Evolutionary conservation across 2,329 filamentous ascomycete genomes (phyloP).

Genomic region (Periconia sp.): DNA sequence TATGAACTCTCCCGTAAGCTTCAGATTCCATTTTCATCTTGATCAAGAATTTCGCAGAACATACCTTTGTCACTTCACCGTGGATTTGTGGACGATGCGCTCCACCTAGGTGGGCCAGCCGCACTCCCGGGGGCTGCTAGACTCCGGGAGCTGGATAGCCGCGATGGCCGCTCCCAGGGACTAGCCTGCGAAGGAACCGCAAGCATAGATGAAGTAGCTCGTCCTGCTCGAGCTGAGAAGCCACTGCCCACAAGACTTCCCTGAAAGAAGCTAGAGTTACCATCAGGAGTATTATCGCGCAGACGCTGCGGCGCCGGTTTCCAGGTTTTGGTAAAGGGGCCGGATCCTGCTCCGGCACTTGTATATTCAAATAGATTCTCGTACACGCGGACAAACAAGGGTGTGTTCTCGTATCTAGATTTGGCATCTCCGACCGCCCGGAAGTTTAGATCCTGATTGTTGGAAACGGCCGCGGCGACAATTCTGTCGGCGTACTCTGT

Average conservation of each 20-base stretch:
- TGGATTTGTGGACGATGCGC: no score
- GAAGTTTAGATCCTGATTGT: conserved; percentile 8
- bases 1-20: no score
- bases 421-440: conserved; percentile 16
- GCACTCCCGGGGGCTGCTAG: no score
- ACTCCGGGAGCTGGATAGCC: no score
- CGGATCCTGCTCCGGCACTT: conserved; percentile 29
- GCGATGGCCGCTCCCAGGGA: background rate
- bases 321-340: conserved; percentile 46
- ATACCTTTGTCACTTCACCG: no score
- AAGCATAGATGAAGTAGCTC: background rate
- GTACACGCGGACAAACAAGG: conserved; percentile 44
- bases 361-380: conserved; percentile 48
- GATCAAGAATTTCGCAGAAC: no score
- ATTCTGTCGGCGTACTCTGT: conserved; percentile 27
- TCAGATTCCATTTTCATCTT: no score
- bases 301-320: conserved; percentile 40
- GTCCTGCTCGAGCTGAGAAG: background rate
- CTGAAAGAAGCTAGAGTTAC: conserved; percentile 45
- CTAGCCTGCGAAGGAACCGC: background rate
- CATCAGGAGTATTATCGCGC: conserved; percentile 40
- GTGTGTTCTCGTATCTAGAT: conserved; percentile 28
- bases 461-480: conserved; percentile 18
- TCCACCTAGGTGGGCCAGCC: no score
- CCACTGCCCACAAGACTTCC: background rate